Percentiles rank a stretch among this genome's conserved stretches.
Evolutionary conservation across 495 filamentous ascomycete species (phyloP).

Genomic region (Aspergillus ostianus): DNA sequence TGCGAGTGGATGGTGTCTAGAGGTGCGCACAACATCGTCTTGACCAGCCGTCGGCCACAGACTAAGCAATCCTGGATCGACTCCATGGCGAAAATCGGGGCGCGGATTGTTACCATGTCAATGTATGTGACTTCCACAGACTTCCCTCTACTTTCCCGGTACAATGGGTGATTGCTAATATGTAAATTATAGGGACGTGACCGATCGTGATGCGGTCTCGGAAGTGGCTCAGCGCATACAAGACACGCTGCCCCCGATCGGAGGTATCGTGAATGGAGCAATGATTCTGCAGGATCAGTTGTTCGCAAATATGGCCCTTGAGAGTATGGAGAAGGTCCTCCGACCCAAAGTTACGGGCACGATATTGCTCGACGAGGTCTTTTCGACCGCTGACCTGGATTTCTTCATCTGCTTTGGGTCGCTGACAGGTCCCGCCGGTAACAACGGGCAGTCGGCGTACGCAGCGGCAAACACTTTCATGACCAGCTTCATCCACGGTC

Average conservation of each 20-base stretch:
- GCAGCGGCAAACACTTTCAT: slow-evolving; percentile 50
- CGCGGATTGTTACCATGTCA: not conserved
- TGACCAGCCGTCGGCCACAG: not conserved
- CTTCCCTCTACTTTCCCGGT: too few relatives aligned
- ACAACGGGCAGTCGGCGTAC: slow-evolving; percentile 57
- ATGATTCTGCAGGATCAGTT: slow-evolving; percentile 25
- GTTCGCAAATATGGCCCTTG: slow-evolving; percentile 14
- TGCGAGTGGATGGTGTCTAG: not conserved
- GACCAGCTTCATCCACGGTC: not conserved
- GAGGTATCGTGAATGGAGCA: slow-evolving; percentile 18
- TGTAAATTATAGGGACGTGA: not conserved
- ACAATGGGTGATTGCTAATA: too few relatives aligned
- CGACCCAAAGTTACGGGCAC: slow-evolving; percentile 28
- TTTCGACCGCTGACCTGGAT: slow-evolving; percentile 41
- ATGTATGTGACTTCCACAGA: not conserved
- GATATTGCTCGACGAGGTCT: slow-evolving; percentile 26
- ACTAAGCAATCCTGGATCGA: not conserved
- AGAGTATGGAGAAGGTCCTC: slow-evolving; percentile 4
- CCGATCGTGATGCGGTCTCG: not conserved
- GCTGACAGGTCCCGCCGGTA: slow-evolving; percentile 49
- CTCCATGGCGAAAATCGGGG: not conserved
- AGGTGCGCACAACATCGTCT: not conserved
- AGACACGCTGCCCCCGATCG: slow-evolving; percentile 13
- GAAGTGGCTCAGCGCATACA: not conserved
- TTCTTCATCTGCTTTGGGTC: slow-evolving; percentile 64